phyloP scores from a whole-genome alignment of 306 rosid species.

The Cucumis hystrix region DNA sequence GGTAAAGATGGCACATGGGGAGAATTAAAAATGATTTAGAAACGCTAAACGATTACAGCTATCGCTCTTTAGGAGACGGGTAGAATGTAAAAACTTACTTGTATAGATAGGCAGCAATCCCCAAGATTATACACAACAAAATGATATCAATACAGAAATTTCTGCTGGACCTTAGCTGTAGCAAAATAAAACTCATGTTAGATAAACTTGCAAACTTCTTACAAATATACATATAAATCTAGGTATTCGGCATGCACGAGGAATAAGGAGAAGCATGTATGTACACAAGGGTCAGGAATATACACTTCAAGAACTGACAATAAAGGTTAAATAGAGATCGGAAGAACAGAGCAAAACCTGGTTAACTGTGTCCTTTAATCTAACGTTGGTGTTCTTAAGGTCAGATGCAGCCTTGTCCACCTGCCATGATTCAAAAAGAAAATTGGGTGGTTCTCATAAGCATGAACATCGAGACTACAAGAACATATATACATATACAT shows the following conservation, averaged over 20 bases:
- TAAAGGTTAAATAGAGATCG: background rate
- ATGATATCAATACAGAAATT: conserved; percentile 94
- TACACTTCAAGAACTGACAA: background rate
- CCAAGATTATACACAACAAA: conserved; percentile 79
- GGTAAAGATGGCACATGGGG: background rate
- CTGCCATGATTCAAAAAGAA: conserved; percentile 25
- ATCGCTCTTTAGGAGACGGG: background rate
- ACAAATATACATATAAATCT: background rate
- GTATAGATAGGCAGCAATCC: conserved; percentile 96
- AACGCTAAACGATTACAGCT: background rate
- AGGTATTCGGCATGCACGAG: background rate
- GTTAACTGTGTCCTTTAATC: conserved; percentile 84
- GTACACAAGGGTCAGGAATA: background rate
- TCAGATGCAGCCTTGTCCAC: conserved; percentile 87
- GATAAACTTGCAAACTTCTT: conserved; percentile 7
- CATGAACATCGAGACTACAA: background rate
- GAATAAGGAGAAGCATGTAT: background rate
- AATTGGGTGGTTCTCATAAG: conserved; percentile 2
- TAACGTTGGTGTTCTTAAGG: conserved; percentile 93
- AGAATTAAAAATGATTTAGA: background rate
- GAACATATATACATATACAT: background rate
- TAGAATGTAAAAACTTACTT: conserved; percentile 44
- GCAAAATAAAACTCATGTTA: conserved; percentile 19
- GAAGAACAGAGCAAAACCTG: conserved; percentile 43
- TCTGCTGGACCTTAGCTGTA: conserved; percentile 93